Evolutionary conservation across 306 rosid species (phyloP), one percentile per base, ranked within the genome.

Genomic region (Chamaecrista fasciculata): DNA sequence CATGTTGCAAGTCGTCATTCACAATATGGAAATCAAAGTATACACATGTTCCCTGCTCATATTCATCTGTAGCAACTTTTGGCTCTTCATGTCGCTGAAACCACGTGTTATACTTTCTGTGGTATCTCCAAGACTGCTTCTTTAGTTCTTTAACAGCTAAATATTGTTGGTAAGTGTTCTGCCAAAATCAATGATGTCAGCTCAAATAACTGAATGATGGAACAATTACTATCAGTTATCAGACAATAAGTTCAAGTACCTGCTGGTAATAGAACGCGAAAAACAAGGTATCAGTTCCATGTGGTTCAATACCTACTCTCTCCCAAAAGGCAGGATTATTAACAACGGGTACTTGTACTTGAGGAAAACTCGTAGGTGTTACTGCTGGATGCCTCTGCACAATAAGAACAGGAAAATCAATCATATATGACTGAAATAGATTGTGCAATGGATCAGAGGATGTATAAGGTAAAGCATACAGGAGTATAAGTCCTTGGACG

Each of bases 51-150:
- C 99, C 99, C 72, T 86, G 95, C 85, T 94, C 99, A 81, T 60
- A 94, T 69, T 94, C 99, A 83, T 94, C 99, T 0, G 99, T 94
- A 51, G 99, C 97, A 72, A 94, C 91, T 91, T 91, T 91, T 66
- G 99, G 97, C 78, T 94, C 99, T 80, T 91, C 99, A 25, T 91
- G 97, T 33, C 99, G 85, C 78, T 95, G 97, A 86, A 91, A 95
- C 97, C 99, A 95, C 26, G 96, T 87, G 77, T 89, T 86, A 68
- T 89, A 91, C 80, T 87, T 95, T 83, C 91, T 83, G 84, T 95
- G 99, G 81, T 85, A 95, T 84, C 99, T 87, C 99, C 99, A 95
- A 56, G 99, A 86, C 78, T 95, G 99, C 83, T 91, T 91, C 87
- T 95, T 95, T 76, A 95, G 87, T 79, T 95, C 99, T 84, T 88